Evolutionary conservation across 2,329 filamentous ascomycete species (phyloP), one percentile per base, ranked within the genome.

Genomic region (Epichloe sylvatica): DNA sequence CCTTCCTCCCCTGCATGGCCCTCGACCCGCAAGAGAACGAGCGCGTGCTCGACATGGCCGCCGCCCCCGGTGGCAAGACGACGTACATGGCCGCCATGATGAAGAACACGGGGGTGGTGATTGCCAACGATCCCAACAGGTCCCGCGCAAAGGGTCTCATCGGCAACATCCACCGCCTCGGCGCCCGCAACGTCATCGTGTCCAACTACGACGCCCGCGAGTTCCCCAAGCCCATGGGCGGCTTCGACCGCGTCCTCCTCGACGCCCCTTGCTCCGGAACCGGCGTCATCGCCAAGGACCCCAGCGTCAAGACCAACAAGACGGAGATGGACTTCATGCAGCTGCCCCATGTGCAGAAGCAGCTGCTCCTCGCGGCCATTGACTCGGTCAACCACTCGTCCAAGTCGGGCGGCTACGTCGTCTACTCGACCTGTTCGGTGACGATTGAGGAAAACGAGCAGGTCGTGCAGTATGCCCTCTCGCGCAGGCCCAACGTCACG

Each of bases 1-100:
- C 17, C 98, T 98, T 98, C 73, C 76, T 98, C 46, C 92, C 92
- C 55, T 92, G 96, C 61, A 97, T 98, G 89, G 91, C 92, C 9
- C 78, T 98, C 12, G 90, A 87, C 5, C 92, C 92, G 0, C 91
- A 97, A 68, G 87, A 94, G 67, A 77, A 89, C 58, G 91, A 98
- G 72, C 81, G 92, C 36, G 78, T 94, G 46, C 81, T 98, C 49
- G 91, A 95, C 74, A 60, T 60, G 58, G 58, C 58, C 9, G 58
- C 58, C 34, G 58, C 58, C n/a, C 58, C 58, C n/a, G 58, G 58
- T 42, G 58, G 58, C 49, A 60, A 60, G 44, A 60, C 58, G 25
- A 60, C 58, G 12, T 58, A 59, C 51, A 80, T 97, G 90, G 88
- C 92, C 47, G 85, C 92, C 57, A 54, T 60, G 55, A 60, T 60